Evolutionary conservation across 257 asterid species (phyloP), one percentile per base, ranked within the genome.

Genomic region (Solanum habrochaites): DNA sequence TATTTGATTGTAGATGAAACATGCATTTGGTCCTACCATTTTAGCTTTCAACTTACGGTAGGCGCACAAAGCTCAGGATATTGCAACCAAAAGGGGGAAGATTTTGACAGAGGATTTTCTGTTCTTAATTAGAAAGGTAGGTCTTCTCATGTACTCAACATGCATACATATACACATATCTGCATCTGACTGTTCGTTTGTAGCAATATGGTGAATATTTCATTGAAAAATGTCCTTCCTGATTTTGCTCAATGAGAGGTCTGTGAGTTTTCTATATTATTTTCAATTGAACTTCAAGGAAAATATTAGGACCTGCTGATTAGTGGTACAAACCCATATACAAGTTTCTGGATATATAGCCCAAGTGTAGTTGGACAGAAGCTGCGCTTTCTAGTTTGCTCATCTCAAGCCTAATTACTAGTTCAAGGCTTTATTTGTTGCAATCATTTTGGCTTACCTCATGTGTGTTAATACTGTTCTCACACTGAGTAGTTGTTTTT

Each of bases 1-100:
- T 23, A 32, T 20, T 35, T 72, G 52, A 72, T 85, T 42, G 56
- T 47, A 18, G 43, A 47, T 16, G 43, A 47, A 80, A 43, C 69
- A 80, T 80, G 43, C 85, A 29, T 47, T 47, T 80, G 67, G 67
- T 49, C 67, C 85, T 20, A 82, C 16, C 71, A 15, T 67, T 37
- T 37, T 43, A 7, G 20, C 75, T 45, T 80, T 40, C 86, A 83
- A 60, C 62, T 72, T 62, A 40, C 25, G 11, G 14, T 90, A 95
- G 98, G 98, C 91, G 85, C 96, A 96, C 87, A 95, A 96, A 91
- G 98, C 98, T 93, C 98, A 95, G 89, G 96, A 95, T 64, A 43
- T 87, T 85, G 97, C 98, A 83, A 70, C 96, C 75, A 95, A 94
- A 88, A 89, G 99, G 85, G 99, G 98, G 86, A 96, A 93, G 90